Evolutionary conservation across 805 yeast genomes (phyloP).

Genomic region (Candida cerambycidarum): DNA sequence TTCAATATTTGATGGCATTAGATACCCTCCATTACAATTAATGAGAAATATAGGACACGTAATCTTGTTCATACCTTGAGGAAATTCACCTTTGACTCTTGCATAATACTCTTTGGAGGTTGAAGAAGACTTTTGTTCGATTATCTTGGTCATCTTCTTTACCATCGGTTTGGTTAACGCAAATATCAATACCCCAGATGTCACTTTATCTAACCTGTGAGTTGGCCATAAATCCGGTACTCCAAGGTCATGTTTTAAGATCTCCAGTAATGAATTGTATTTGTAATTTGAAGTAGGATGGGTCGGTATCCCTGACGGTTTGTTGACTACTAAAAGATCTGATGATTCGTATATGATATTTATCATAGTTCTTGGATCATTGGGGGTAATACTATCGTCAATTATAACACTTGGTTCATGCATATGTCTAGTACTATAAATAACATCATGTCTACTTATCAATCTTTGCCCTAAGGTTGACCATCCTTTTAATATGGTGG

Average conservation of each 20-base stretch:
- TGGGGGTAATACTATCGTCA: slow-evolving; percentile 12
- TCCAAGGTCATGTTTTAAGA: slow-evolving; percentile 31
- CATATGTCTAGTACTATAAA: slow-evolving; percentile 34
- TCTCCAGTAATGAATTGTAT: slow-evolving; percentile 45
- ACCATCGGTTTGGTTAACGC: slow-evolving; percentile 38
- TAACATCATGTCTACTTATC: slow-evolving; percentile 26
- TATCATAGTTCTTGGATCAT: slow-evolving; percentile 11
- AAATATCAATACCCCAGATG: slow-evolving; percentile 50
- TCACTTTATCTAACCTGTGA: slow-evolving; percentile 52
- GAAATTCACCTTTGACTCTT: slow-evolving; percentile 42
- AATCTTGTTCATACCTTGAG: slow-evolving; percentile 24
- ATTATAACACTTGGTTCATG: slow-evolving; percentile 46
- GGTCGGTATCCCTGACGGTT: slow-evolving; percentile 55
- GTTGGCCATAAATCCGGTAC: slow-evolving; percentile 38
- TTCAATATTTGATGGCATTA: slow-evolving; percentile 29
- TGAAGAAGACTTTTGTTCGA: slow-evolving; percentile 25
- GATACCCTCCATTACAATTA: slow-evolving; percentile 33
- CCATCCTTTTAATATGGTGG: slow-evolving; percentile 23
- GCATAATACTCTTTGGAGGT: slow-evolving; percentile 48
- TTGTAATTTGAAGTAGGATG: slow-evolving; percentile 50
- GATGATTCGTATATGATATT: slow-evolving; percentile 36
- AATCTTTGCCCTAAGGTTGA: slow-evolving; percentile 12
- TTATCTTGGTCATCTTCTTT: slow-evolving; percentile 28
- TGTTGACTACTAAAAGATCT: slow-evolving; percentile 43
- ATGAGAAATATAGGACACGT: slow-evolving; percentile 42